Conservation (phyloP, 805 yeast genomes). For the Brettanomyces anomalus region DNA sequence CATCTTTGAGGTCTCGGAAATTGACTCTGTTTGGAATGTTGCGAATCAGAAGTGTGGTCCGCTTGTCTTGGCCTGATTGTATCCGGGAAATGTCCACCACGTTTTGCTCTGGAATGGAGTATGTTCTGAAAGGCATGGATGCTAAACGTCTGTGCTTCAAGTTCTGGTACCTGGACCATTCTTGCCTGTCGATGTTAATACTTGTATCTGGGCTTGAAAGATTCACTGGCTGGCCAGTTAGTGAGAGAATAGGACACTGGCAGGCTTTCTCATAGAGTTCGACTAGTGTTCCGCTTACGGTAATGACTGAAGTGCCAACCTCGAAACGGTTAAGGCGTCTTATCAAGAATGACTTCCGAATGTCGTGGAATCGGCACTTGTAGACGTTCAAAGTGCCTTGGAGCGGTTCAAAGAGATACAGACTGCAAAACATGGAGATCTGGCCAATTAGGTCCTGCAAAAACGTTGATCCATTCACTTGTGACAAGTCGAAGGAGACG, state of each 20-base stretch:
- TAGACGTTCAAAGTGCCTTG: constrained; percentile 9
- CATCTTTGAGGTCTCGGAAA: constrained; percentile 35
- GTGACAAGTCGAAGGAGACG: constrained; percentile 5
- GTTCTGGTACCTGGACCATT: constrained; percentile 17
- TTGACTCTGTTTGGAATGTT: constrained; percentile 46
- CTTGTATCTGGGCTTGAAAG: not conserved
- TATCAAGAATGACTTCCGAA: constrained; percentile 27
- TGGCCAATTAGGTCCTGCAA: constrained; percentile 11
- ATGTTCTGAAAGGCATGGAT: constrained; percentile 15
- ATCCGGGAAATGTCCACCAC: constrained; percentile 33
- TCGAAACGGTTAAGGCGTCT: constrained; percentile 8
- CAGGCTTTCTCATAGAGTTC: constrained; percentile 12
- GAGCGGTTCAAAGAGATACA: constrained; percentile 7
- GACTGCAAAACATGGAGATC: constrained; percentile 17
- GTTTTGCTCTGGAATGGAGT: constrained; percentile 24
- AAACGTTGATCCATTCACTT: constrained; percentile 4
- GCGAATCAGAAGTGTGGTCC: constrained; percentile 44
- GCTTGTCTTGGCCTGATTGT: constrained; percentile 30
- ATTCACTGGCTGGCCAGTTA: constrained; percentile 12
- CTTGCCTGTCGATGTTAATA: constrained; percentile 3
- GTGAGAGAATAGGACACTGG: not conserved
- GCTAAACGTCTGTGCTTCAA: constrained; percentile 18
- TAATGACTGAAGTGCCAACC: constrained; percentile 8
- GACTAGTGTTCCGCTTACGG: constrained; percentile 16
- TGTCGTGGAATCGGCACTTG: constrained; percentile 26